Percentiles rank a stretch among this genome's conserved stretches.
Evolutionary conservation across 345 rosid genomes (phyloP).

Genomic region (Bruguiera gymnorhiza): DNA sequence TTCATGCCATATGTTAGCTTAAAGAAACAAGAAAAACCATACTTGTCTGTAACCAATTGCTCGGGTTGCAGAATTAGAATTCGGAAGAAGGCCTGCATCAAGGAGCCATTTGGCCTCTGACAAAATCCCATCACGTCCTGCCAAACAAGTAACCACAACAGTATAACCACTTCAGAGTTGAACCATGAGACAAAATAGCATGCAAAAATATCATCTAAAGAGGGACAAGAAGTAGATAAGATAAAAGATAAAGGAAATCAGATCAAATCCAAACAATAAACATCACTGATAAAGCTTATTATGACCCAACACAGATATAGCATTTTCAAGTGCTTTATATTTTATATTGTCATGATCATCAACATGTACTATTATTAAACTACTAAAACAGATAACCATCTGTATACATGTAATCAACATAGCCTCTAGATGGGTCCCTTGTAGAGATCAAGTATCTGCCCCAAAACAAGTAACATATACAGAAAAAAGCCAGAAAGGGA

Average conservation of each 20-base stretch:
- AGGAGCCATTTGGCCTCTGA: slow-evolving; percentile 88
- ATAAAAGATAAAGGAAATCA: neutral
- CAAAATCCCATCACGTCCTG: slow-evolving; percentile 62
- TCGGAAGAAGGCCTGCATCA: slow-evolving; percentile 74
- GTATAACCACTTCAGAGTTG: neutral
- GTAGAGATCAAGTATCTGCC: neutral
- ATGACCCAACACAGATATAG: too few relatives aligned
- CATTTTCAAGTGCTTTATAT: too few relatives aligned
- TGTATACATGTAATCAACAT: too few relatives aligned
- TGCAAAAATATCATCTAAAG: neutral
- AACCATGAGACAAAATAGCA: neutral
- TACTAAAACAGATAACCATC: too few relatives aligned
- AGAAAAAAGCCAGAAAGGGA: neutral
- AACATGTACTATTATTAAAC: too few relatives aligned
- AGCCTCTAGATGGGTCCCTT: neutral
- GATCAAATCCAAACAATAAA: too few relatives aligned
- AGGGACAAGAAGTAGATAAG: neutral
- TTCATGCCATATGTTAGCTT: neutral
- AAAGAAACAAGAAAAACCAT: slow-evolving; percentile 6
- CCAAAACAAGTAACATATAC: neutral
- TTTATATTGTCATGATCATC: too few relatives aligned
- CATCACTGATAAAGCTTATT: too few relatives aligned
- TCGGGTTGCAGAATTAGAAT: slow-evolving; percentile 80
- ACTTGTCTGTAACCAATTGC: slow-evolving; percentile 96
- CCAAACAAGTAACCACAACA: slow-evolving; percentile 10